Base-by-base conservation (phyloP, 1,139 yeast species). In the Pichia terricola region DNA sequence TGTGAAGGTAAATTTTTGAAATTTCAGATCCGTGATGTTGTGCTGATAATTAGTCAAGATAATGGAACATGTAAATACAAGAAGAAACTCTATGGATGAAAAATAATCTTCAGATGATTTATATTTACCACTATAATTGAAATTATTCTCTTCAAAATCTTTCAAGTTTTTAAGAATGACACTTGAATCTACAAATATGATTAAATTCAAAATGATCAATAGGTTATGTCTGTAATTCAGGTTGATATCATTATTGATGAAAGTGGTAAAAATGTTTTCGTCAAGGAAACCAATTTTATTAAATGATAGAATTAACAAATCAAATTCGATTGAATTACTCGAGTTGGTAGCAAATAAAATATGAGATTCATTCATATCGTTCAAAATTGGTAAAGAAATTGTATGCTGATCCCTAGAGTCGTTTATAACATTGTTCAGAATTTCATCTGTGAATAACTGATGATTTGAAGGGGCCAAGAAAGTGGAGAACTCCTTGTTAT, bases 81-180 rank as follows among this genome's bases (percentile, higher is more conserved):
- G 22, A 16, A 16, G 22, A 22, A 47, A 45, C 30, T 47, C 50
- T 26, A 47, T 47, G n/a, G 42, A 28, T 9, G 35, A n/a, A 16
- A 32, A 39, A 34, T 47, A 45, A 34, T 45, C 48, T 26, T 40
- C 45, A 26, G 4, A 9, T 5, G 35, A 34, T 22, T 37, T 7
- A 32, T 25, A 9, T 28, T 11, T 11, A 11, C 32, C 9, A 34
- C 28, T 39, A 4, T 68, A 64, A 28, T 60, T 65, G 5, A 64
- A 45, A 3, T 34, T 37, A 32, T 39, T 25, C 2, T 30, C 11
- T 38, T 39, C 35, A 4, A 45, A 45, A 3, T 27, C 28, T 8
- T 35, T 8, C 3, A 45, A 35, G 8, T 41, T 43, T 26, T 31
- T 9, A 11, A 40, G 2, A 9, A 47, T 26, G 3, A 31, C 5